Evolutionary conservation across 2,329 filamentous ascomycete genomes (phyloP), one percentile per base, ranked within the genome.

Genomic region (Dryadomyces quercivorus): DNA sequence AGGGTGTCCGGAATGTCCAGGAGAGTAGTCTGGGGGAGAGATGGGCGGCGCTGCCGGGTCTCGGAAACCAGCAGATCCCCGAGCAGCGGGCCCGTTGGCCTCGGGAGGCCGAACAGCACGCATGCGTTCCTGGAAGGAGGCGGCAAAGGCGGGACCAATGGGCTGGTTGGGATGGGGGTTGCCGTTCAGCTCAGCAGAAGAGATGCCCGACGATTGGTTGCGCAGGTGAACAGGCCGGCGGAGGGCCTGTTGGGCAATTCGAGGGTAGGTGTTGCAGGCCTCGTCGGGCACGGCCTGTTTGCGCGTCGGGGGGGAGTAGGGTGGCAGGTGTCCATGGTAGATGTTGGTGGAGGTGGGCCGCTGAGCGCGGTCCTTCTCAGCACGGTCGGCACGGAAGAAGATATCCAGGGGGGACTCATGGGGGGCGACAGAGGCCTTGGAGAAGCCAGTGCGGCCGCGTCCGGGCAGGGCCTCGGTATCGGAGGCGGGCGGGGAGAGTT

Each of bases 371-470:
- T 83, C 82, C 64, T 82, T 86, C 67, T 93, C 87, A 57, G 87
- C 85, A 51, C 86, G 81, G 61, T 95, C 87, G 38, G 89, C 90
- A 58, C 85, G 85, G 73, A 97, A 97, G 65, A 97, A 85, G 59
- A 95, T 78, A 63, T 97, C 91, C 5, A 97, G 75, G 1, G 91
- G 90, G 12, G 90, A 94, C 58, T 88, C 80, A 56, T 82, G 71
- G 55, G 5, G 22, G 75, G 66, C 59, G 63, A 59, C 53, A 46
- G 50, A 8, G 65, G 55, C 52, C 61, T 55, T 53, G 56, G 61
- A 69, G 31, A 52, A 7, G 8, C 3, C 13, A 21, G 31, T 5
- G 2, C 8, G 45, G 18, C 10, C 20, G 4, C 22, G 22, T 51
- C 46, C 45, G 34, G 46, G 2, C 71, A 69, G 20, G 44, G 76